phyloP scores from a whole-genome alignment of 1,284 basidiomycete genomes.

The Cryptococcus jaspeensis region DNA sequence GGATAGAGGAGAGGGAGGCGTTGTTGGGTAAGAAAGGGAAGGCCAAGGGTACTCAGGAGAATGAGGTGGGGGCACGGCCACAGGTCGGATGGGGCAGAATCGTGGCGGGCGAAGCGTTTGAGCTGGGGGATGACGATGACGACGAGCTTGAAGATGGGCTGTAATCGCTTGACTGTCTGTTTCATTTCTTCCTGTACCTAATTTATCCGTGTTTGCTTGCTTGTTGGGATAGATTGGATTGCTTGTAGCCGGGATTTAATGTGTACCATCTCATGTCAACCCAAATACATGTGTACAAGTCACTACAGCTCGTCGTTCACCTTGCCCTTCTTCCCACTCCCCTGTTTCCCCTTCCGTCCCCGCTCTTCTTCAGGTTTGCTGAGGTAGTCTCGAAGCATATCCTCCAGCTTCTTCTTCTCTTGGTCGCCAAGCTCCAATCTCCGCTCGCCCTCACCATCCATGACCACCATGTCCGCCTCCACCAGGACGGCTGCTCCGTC shows the following conservation, averaged over 20 bases:
- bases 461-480: slow-evolving; percentile 11
- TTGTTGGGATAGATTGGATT: not conserved
- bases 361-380: not conserved
- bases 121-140: slow-evolving; percentile 37
- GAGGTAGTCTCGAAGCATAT: slow-evolving; percentile 15
- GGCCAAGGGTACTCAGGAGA: not conserved
- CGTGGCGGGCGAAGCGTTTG: slow-evolving; percentile 42
- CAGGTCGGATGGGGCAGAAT: slow-evolving; percentile 34
- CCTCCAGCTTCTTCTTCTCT: slow-evolving; percentile 16
- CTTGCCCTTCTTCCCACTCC: not conserved
- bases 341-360: not conserved
- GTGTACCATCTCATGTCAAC: not conserved
- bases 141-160: slow-evolving; percentile 9
- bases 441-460: not conserved
- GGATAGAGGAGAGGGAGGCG: slow-evolving; percentile 5
- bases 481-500: slow-evolving; percentile 11
- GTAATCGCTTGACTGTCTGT: not conserved
- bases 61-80: slow-evolving; percentile 7
- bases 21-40: not conserved
- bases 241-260: not conserved
- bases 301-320: slow-evolving; percentile 2
- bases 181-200: not conserved
- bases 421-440: not conserved
- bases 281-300: not conserved
- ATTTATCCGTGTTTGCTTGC: not conserved